Base-by-base conservation (phyloP, 192 early-diverging fungal species). In the Coemansia sp. region DNA sequence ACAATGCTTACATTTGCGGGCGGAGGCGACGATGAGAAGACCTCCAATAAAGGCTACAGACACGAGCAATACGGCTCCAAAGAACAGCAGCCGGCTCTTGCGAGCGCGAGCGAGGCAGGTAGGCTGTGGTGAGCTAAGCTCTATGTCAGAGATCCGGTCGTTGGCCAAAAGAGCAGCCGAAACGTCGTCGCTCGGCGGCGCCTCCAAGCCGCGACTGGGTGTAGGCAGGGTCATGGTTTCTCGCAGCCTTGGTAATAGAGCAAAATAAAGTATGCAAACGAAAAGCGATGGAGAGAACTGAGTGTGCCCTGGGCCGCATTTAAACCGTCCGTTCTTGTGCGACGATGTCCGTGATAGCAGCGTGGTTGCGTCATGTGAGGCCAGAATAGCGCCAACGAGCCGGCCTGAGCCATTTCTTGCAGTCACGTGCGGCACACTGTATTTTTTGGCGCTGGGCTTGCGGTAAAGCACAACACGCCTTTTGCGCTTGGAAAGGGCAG, bases 31-130 rank as follows among this genome's bases (percentile, higher is more conserved):
- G 37, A 20, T 47, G 12, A 59, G 20, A 11, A 76, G 36, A 4
- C 77, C 77, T 23, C 72, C 68, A 10, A 68, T 59, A 38, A 79
- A 79, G 10, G 59, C 62, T 11, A 33, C 7, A 2, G 67, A 41
- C 56, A 68, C 26, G 41, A 74, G 16, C 10, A 57, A 50, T 0
- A 38, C 65, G 0, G 53, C 61, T 16, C 72, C 56, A 2, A 68
- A 18, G n/a, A 16, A 20, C 52, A 59, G 56, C 3, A 50, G 31
- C 23, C 72, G 72, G 12, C 47, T 59, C 53, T 41, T 56, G 37
- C 37, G 35, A 20, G 16, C 4, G 26, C 33, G 28, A 12, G 56
- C 18, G 7, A 35, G 18, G 16, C 8, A 6, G 33, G 0, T 14
- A n/a, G 26, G 5, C 10, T 16, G 56, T 34, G 10, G 35, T 9